Evolutionary conservation across 2,329 filamentous ascomycete genomes (phyloP), one percentile per base, ranked within the genome.

Genomic region (Trichoderma gracile): DNA sequence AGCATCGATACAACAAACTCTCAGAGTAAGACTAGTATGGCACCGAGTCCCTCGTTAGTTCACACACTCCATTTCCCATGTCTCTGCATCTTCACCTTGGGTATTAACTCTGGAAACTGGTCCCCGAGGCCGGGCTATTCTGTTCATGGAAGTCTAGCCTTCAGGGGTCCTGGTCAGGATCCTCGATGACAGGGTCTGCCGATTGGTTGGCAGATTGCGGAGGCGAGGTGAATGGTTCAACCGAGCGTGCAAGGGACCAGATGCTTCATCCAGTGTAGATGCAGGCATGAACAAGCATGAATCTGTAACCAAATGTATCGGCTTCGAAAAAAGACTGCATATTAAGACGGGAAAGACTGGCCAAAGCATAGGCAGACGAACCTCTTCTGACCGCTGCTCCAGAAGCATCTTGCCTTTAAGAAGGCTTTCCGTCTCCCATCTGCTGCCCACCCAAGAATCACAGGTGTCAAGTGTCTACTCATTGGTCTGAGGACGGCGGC

Each of bases 191-290:
- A 61, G 25, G 59, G 46, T 1, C 25, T 62, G 42, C 27, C 27
- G 59, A 62, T 62, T 53, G 59, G 49, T 46, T 38, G 49, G 23
- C 15, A 3, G 49, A 45, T 53, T 53, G 59, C 40, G 59, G 59
- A 62, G 59, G 40, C 40, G 25, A 53, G 33, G 23, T 42, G 17
- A 14, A 21, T 10, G 33, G 56, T 21, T n/a, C 21, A n/a, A 21
- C 12, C 30, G 12, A 5, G 42, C 14, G 10, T 6, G 38, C 21
- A 8, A 38, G 25, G 33, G 17, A 19, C 19, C 5, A 30, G 3
- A 7, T 30, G 25, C 15, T 1, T 46, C 45, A n/a, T 30, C 9
- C 25, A 10, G 33, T 8, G 15, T 43, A 7, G 17, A 15, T 25
- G 7, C 14, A 33, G 3, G n/a, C 10, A n/a, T 49, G 46, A 17